phyloP scores from a whole-genome alignment of 805 yeast genomes.

The Nakazawaea anatomiae region DNA sequence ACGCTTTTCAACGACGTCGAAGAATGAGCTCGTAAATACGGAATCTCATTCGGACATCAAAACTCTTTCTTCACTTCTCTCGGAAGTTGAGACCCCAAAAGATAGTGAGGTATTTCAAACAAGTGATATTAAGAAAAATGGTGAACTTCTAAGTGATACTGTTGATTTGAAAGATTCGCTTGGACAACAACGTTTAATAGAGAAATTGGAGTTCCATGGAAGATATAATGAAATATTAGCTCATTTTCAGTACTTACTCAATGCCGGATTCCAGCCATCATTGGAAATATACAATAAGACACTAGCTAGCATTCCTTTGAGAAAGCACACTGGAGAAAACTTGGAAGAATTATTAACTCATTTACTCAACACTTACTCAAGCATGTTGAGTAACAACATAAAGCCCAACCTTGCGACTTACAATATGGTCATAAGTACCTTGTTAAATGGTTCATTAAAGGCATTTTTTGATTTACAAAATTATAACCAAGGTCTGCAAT shows the following conservation, averaged over 20 bases:
- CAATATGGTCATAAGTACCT: conserved; percentile 41
- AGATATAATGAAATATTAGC: conserved; percentile 28
- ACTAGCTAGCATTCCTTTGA: conserved; percentile 44
- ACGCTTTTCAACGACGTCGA: background rate
- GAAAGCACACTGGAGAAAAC: conserved; percentile 45
- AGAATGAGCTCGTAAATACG: background rate
- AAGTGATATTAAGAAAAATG: no score
- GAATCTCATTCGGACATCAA: no score
- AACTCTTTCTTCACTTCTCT: no score
- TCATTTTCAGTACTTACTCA: conserved; percentile 22
- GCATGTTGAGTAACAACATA: conserved; percentile 44
- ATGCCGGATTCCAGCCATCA: conserved; percentile 38
- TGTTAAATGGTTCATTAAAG: conserved; percentile 43
- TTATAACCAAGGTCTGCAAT: conserved; percentile 37
- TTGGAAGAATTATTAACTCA: conserved; percentile 58
- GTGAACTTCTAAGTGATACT: no score
- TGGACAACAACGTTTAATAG: conserved; percentile 17
- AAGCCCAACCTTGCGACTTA: conserved; percentile 57
- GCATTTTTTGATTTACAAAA: conserved; percentile 29
- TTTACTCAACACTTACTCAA: conserved; percentile 63
- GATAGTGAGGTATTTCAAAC: no score
- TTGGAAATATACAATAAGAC: conserved; percentile 48
- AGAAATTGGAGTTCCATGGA: conserved; percentile 15
- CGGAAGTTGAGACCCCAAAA: no score
- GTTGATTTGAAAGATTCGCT: conserved; percentile 2